Conservation (phyloP, 139 green algal genomes). For the Choricystis sp. region DNA sequence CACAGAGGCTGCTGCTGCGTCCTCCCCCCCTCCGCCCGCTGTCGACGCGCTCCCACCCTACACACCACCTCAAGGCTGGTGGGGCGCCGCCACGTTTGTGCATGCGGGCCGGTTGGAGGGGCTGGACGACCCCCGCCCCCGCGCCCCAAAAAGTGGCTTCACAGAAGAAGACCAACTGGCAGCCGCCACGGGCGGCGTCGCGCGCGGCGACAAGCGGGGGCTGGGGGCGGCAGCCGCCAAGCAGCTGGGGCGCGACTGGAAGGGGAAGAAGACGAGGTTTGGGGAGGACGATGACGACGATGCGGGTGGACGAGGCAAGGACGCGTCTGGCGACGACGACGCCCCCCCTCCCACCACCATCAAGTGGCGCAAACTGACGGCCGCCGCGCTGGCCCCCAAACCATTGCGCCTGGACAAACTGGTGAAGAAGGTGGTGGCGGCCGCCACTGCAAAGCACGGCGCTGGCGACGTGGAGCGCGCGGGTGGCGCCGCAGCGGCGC, state of each 20-base stretch:
- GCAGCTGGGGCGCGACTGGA: slow-evolving; percentile 42
- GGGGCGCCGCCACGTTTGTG: slow-evolving; percentile 46
- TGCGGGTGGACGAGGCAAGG: not conserved
- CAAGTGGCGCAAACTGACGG: too few species aligned
- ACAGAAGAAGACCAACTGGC: slow-evolving; percentile 43
- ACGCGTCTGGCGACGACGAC: not conserved
- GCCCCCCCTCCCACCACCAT: not conserved
- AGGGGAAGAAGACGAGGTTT: slow-evolving; percentile 51
- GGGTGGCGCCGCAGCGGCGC: too few species aligned
- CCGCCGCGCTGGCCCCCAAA: too few species aligned
- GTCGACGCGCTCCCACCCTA: not conserved
- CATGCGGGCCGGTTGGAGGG: slow-evolving; percentile 40
- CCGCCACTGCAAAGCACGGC: too few species aligned
- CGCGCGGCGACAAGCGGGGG: slow-evolving; percentile 10
- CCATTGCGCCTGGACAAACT: too few species aligned
- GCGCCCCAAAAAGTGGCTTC: slow-evolving; percentile 26
- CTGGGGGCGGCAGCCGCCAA: slow-evolving; percentile 23
- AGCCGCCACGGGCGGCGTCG: not conserved
- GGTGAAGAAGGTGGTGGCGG: too few species aligned
- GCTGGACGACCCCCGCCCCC: slow-evolving; percentile 10
- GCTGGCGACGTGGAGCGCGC: too few species aligned
- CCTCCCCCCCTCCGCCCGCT: too few species aligned
- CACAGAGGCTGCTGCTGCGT: too few species aligned
- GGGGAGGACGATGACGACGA: slow-evolving; percentile 25
- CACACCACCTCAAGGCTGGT: slow-evolving; percentile 41